Percentiles rank a stretch among this genome's conserved stretches.
These are phyloP conservation scores for Globisporangium emineosum DNA, from an alignment of 352 stramenopile genomes.

Conservation along the genomic window DNA sequence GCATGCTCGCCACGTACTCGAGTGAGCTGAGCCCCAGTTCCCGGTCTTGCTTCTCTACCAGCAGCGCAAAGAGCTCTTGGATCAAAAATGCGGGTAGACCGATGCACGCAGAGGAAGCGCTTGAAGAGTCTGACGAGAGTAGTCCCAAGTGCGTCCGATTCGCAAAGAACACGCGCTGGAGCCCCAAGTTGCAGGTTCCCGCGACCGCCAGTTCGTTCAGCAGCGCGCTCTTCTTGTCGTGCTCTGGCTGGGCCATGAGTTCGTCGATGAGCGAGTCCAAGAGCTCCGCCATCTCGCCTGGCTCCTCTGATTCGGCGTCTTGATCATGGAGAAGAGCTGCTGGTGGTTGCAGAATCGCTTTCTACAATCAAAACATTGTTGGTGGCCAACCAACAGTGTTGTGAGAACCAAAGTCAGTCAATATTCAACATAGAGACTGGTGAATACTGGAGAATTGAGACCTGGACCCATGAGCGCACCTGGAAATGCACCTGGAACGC, in stretches of 20 bases:
- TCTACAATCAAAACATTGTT: slow-evolving; percentile 5
- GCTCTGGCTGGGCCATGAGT: slow-evolving; percentile 19
- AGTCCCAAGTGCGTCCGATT: slow-evolving; percentile 29
- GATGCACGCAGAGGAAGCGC: slow-evolving; percentile 5
- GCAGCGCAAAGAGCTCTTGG: slow-evolving; percentile 30
- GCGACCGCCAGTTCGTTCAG: slow-evolving; percentile 48
- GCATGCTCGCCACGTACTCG: slow-evolving; percentile 22
- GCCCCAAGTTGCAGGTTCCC: slow-evolving; percentile 22
- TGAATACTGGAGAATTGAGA: neutral
- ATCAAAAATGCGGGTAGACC: slow-evolving; percentile 32
- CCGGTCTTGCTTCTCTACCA: slow-evolving; percentile 13
- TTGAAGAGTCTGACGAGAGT: neutral
- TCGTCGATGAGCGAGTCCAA: slow-evolving; percentile 36
- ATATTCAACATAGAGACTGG: neutral
- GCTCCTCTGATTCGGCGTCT: slow-evolving; percentile 15
- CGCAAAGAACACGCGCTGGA: slow-evolving; percentile 54
- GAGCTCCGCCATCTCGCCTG: slow-evolving; percentile 25
- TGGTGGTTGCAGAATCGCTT: slow-evolving; percentile 8
- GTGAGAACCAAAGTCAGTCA: neutral
- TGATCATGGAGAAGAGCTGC: neutral
- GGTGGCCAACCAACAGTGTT: neutral
- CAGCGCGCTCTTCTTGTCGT: slow-evolving; percentile 24
- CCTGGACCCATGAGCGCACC: slow-evolving; percentile 16
- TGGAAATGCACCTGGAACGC: slow-evolving; percentile 43
- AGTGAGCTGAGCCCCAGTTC: slow-evolving; percentile 21